phyloP scores from a whole-genome alignment of 179 eudicot genomes.

The Beta lomatogona region DNA sequence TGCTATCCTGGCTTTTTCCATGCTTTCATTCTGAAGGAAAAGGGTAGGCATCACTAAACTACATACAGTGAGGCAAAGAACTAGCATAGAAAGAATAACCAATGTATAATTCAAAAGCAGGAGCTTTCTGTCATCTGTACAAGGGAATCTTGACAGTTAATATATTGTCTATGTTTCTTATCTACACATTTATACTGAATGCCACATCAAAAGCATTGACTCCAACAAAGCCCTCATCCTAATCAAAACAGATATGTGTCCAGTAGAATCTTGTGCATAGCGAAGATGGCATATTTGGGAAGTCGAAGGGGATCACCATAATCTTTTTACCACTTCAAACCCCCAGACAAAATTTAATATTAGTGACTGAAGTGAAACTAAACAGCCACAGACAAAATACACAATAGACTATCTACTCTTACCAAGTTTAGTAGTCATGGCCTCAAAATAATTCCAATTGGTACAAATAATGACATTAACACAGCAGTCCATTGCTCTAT shows the following conservation, averaged over 20 bases:
- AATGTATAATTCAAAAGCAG: background rate
- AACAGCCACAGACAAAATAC: background rate
- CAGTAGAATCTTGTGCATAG: background rate
- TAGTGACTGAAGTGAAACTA: no score
- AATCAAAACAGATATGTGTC: background rate
- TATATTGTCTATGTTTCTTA: background rate
- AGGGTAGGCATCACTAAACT: constrained; percentile 8
- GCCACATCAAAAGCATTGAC: no score
- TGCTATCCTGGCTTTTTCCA: constrained; percentile 66
- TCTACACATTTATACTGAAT: background rate
- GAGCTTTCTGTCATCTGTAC: background rate
- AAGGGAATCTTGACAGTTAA: background rate
- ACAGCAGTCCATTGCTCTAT: background rate
- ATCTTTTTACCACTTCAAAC: background rate
- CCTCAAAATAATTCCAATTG: background rate
- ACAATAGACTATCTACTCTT: background rate
- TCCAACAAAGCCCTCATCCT: background rate
- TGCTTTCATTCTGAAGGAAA: constrained; percentile 61
- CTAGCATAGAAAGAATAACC: no score
- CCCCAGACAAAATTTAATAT: background rate
- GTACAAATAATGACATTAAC: background rate
- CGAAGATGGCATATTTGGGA: background rate
- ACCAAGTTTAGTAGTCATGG: background rate
- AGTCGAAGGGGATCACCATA: background rate
- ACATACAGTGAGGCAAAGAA: background rate